Base-by-base conservation (phyloP, 164 flowering plant species). In the Warburgia ugandensis region DNA sequence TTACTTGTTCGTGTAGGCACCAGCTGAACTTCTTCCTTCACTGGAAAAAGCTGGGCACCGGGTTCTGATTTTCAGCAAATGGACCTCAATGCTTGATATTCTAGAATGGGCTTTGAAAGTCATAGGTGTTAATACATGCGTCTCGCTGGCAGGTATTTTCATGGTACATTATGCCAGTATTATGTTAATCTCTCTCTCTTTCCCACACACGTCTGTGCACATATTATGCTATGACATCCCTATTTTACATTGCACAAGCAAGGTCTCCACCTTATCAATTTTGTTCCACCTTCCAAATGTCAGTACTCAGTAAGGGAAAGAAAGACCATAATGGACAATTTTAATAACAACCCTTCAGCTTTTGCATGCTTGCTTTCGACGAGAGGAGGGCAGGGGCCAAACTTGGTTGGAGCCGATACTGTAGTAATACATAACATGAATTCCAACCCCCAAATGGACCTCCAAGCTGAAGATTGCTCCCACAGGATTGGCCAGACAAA, bases 11-110 rank as follows among this genome's bases (percentile, higher is more conserved):
- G 17, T 62, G 37, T 64, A 92, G 96, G 88, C 76, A 59, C 64
- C 87, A 50, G 79, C 77, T 23, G 68, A 79, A 51, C 84, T 92
- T 58, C 90, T 92, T 31, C 98, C 98, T 56, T 62, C 71, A 45
- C 63, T 92, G 12, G 73, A 79, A 53, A 59, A 46, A 58, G 62
- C 39, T 55, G 96, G 98, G 10, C 96, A 88, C 47, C 77, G 96
- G 19, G 96, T 83, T 50, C 74, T 92, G 40, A 87, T 92, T 58
- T 92, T 92, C 63, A 87, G 96, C 70, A 96, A 87, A 60, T 87
- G 98, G 98, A 87, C 98, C 12, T 81, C 98, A 44, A 92, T 92
- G 98, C 90, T 92, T 63, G 96, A 92, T 65, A 87, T 92, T 62
- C 66, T 92, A 65, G 98, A 92, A 63, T 87, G 98, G 98, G 66